These are phyloP conservation scores for Neoconidiobolus thromboides DNA, from an alignment of 371 early-diverging fungal species.

Conservation along the genomic window DNA sequence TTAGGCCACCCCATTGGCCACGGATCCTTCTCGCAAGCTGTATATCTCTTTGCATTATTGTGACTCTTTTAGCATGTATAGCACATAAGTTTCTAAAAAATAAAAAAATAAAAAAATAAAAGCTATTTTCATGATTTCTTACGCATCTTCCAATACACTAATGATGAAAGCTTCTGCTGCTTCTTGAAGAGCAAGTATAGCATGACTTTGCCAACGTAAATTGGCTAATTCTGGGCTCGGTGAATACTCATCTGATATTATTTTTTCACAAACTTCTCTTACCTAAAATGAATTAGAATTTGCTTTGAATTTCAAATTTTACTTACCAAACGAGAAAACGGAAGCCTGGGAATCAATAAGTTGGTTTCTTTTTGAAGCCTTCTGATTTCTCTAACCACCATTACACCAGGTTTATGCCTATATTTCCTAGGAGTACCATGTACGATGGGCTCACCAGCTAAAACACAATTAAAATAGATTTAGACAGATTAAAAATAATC, in stretches of 20 bases:
- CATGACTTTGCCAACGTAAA: constrained; percentile 62
- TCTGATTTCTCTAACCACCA: constrained; percentile 48
- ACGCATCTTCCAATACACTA: constrained; percentile 84
- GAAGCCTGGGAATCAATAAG: constrained; percentile 46
- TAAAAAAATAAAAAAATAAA: background rate
- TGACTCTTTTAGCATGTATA: constrained; percentile 87
- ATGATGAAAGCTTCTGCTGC: constrained; percentile 77
- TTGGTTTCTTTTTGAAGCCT: constrained; percentile 50
- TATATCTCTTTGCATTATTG: constrained; percentile 80
- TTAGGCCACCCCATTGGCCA: constrained; percentile 14
- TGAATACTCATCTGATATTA: constrained; percentile 14
- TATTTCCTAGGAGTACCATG: background rate
- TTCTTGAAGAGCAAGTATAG: constrained; percentile 76
- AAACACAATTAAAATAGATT: too few relatives aligned
- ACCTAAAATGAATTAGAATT: constrained; percentile 18
- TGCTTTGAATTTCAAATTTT: background rate
- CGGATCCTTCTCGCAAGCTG: constrained; percentile 80
- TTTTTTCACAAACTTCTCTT: constrained; percentile 36
- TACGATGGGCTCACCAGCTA: background rate
- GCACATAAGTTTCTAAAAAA: constrained; percentile 61
- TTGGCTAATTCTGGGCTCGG: constrained; percentile 15
- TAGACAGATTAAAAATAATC: too few relatives aligned
- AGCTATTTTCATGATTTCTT: constrained; percentile 15
- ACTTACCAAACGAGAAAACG: constrained; percentile 56
- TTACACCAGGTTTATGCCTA: constrained; percentile 40